Evolutionary conservation across 208 protist genomes (phyloP).

Genomic region (Porcisia hertigi): DNA sequence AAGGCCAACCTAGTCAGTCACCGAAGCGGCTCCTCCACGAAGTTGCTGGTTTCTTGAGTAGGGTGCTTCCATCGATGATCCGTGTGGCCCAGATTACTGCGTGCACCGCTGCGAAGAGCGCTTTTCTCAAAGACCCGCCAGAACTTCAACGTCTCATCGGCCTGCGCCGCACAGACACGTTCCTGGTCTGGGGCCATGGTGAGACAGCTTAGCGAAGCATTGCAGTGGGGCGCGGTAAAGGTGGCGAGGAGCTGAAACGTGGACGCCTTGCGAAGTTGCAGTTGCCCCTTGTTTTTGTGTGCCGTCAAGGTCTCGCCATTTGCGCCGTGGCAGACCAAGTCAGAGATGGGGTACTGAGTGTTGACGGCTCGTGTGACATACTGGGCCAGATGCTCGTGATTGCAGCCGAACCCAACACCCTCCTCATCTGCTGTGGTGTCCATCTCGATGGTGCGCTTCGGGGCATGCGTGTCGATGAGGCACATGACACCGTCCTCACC

Average conservation of each 20-base stretch:
- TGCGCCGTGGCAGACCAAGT: slow-evolving; percentile 43
- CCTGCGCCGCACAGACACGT: slow-evolving; percentile 73
- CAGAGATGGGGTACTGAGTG: slow-evolving; percentile 63
- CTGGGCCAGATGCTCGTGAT: slow-evolving; percentile 16
- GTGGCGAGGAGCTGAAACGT: slow-evolving; percentile 66
- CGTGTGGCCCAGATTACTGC: neutral
- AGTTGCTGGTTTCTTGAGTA: neutral
- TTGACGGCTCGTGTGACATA: slow-evolving; percentile 64
- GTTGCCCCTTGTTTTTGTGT: slow-evolving; percentile 61
- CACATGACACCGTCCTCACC: slow-evolving; percentile 75
- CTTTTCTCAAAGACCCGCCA: slow-evolving; percentile 68
- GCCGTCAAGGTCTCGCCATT: slow-evolving; percentile 58
- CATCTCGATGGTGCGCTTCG: slow-evolving; percentile 30
- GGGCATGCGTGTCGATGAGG: slow-evolving; percentile 71
- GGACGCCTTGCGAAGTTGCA: slow-evolving; percentile 68
- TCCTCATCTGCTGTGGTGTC: slow-evolving; percentile 21
- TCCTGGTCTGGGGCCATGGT: slow-evolving; percentile 69
- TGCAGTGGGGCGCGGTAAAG: slow-evolving; percentile 58
- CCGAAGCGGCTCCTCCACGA: slow-evolving; percentile 12
- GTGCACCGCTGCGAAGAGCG: slow-evolving; percentile 1
- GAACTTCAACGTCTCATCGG: slow-evolving; percentile 83
- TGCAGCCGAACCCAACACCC: slow-evolving; percentile 3
- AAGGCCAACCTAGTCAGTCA: neutral
- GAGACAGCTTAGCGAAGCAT: slow-evolving; percentile 53
- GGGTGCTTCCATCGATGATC: slow-evolving; percentile 8